Percentiles rank a stretch among this genome's conserved stretches.
Evolutionary conservation across 768 basidiomycete genomes (phyloP).

Genomic region (Leccinellum albellum): DNA sequence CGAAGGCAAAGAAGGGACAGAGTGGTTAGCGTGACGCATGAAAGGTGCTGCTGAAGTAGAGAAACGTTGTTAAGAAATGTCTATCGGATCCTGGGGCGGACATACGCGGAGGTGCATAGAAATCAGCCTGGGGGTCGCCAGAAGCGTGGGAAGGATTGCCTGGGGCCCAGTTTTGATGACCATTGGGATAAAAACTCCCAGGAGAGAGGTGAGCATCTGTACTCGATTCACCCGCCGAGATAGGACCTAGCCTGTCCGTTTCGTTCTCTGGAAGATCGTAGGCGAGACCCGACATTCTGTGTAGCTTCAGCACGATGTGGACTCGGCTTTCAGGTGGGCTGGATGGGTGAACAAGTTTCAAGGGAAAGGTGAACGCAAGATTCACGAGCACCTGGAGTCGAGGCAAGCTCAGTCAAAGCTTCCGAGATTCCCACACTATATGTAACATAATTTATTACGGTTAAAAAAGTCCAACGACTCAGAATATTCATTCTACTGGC

Average conservation of each 20-base stretch:
- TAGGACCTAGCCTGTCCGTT: conserved; percentile 6
- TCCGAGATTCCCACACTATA: conserved; percentile 11
- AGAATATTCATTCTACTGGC: conserved; percentile 15
- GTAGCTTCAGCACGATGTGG: background rate
- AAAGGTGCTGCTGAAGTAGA: conserved; percentile 22
- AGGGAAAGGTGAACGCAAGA: background rate
- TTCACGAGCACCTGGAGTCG: background rate
- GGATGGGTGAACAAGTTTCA: background rate
- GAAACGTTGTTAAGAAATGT: conserved; percentile 6
- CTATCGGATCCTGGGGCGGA: background rate
- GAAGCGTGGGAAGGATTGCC: conserved; percentile 3
- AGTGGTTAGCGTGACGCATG: conserved; percentile 46
- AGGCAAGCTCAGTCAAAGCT: background rate
- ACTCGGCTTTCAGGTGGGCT: background rate
- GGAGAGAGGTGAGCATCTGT: conserved; percentile 1
- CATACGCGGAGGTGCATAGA: conserved; percentile 24
- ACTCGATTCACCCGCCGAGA: conserved; percentile 1
- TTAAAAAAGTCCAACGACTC: background rate
- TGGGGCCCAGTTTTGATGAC: conserved; percentile 5
- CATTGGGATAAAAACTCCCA: conserved; percentile 1
- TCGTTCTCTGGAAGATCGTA: conserved; percentile 25
- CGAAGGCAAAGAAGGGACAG: conserved; percentile 44
- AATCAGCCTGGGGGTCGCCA: conserved; percentile 8
- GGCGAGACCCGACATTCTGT: conserved; percentile 29
- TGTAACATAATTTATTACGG: background rate